Conservation (phyloP, 2,329 filamentous ascomycete species). For the Aureobasidium sp. region DNA sequence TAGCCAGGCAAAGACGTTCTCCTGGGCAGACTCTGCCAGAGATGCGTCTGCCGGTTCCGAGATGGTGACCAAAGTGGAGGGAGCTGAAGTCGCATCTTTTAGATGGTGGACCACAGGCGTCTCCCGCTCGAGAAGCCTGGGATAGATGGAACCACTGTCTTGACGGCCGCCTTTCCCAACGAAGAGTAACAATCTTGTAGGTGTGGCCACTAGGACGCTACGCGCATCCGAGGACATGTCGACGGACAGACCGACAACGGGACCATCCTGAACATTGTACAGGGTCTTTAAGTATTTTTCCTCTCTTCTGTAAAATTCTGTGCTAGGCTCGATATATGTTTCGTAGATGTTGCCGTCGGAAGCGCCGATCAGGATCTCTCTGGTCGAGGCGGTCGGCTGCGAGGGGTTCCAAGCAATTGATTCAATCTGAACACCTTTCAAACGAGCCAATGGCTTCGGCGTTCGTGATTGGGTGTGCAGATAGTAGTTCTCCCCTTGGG, state of each 20-base stretch:
- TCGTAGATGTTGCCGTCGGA: slow-evolving; percentile 95
- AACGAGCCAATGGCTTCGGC: slow-evolving; percentile 68
- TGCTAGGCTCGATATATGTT: slow-evolving; percentile 85
- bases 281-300: slow-evolving; percentile 84
- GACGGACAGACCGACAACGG: slow-evolving; percentile 78
- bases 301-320: slow-evolving; percentile 90
- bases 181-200: slow-evolving; percentile 70
- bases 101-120: slow-evolving; percentile 68
- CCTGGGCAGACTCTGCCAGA: slow-evolving; percentile 35
- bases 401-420: slow-evolving; percentile 92
- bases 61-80: slow-evolving; percentile 65
- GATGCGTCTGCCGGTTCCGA: slow-evolving; percentile 59
- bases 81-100: slow-evolving; percentile 45
- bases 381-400: slow-evolving; percentile 82
- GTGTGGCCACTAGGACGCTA: slow-evolving; percentile 72
- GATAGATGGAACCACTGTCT: slow-evolving; percentile 73
- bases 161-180: slow-evolving; percentile 66
- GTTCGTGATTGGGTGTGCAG: slow-evolving; percentile 90
- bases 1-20: slow-evolving; percentile 83
- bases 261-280: slow-evolving; percentile 72
- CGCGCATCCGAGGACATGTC: slow-evolving; percentile 68
- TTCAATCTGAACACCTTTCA: slow-evolving; percentile 83
- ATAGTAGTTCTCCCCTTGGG: slow-evolving; percentile 93
- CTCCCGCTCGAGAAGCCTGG: slow-evolving; percentile 80
- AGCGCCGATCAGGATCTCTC: slow-evolving; percentile 86